These are phyloP conservation scores for Tripterygium wilfordii DNA, from an alignment of 177 flowering plant species.

Conservation along the genomic window DNA sequence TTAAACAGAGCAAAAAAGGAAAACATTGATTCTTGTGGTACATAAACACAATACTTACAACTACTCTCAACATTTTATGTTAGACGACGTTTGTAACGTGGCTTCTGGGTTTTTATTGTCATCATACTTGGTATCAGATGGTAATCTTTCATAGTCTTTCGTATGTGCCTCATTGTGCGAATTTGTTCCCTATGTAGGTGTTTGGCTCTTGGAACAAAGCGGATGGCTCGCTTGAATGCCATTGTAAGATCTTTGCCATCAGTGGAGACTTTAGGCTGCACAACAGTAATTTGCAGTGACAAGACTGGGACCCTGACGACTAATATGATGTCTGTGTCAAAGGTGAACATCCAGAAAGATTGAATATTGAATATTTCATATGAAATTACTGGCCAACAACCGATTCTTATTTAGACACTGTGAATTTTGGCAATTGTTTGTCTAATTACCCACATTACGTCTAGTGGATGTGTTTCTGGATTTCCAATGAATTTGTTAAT, in stretches of 20 bases:
- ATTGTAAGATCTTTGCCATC: conserved; percentile 97
- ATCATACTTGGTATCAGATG: not conserved
- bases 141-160: not conserved
- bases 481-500: not conserved
- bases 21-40: too few species aligned
- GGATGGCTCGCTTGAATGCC: conserved; percentile 98
- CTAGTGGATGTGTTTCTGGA: too few species aligned
- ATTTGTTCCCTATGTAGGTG: conserved; percentile 37
- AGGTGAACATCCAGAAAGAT: conserved; percentile 43
- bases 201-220: conserved; percentile 97
- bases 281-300: conserved; percentile 98
- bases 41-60: too few species aligned
- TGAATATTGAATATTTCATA: too few species aligned
- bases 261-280: conserved; percentile 96
- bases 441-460: too few species aligned
- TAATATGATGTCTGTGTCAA: conserved; percentile 98
- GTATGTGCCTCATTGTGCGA: not conserved
- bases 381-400: too few species aligned
- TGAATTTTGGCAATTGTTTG: too few species aligned
- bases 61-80: not conserved
- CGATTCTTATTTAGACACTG: too few species aligned
- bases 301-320: conserved; percentile 98
- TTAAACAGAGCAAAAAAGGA: too few species aligned
- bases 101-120: too few species aligned
- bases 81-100: too few species aligned